Base-by-base conservation (phyloP, 2,329 filamentous ascomycete genomes). In the Bipolaris cookei region DNA sequence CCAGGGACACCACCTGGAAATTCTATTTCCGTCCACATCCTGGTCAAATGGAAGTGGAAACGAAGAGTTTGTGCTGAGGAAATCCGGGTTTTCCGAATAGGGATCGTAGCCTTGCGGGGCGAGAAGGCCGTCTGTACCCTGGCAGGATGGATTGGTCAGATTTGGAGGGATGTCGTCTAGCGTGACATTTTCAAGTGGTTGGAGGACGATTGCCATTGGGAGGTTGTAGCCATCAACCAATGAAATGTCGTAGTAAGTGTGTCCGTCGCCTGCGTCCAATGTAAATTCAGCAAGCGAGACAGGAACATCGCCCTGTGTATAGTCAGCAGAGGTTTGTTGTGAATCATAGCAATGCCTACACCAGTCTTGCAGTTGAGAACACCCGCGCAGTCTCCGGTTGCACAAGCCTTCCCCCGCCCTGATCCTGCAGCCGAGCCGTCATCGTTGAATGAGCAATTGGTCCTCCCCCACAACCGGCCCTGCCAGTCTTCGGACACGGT, bases 141-240 rank as follows among this genome's bases (percentile, higher is more conserved):
- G 89, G 75, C 91, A 94, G 14, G 88, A 87, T 2, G 87, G 86
- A 71, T 92, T 93, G 49, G 88, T 90, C 20, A 91, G 81, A 67
- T 92, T 92, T 7, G 89, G 88, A 11, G 90, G 89, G 56, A 93
- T 88, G 52, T 80, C 77, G 48, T 80, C 76, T 7, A 89, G 83
- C 1, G 81, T 82, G 6, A 84, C 82, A 65, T 90, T 88, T 51
- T 83, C 81, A 20, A 87, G 83, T 10, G 77, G 72, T 42, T 79
- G 70, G 21, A 81, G 68, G 20, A 82, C 75, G 35, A 84, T 85
- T 28, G 85, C 88, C 60, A 93, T 72, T 1, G 90, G 89, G 1
- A 94, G 77, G 71, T 94, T 94, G 82, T 94, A 94, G 46, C 91
- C 91, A 71, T 95, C 91, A 20, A 95, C 91, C 2, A 94, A 82